Base-by-base conservation (phyloP, 2,329 filamentous ascomycete genomes). In the Sarocladium kiliense region DNA sequence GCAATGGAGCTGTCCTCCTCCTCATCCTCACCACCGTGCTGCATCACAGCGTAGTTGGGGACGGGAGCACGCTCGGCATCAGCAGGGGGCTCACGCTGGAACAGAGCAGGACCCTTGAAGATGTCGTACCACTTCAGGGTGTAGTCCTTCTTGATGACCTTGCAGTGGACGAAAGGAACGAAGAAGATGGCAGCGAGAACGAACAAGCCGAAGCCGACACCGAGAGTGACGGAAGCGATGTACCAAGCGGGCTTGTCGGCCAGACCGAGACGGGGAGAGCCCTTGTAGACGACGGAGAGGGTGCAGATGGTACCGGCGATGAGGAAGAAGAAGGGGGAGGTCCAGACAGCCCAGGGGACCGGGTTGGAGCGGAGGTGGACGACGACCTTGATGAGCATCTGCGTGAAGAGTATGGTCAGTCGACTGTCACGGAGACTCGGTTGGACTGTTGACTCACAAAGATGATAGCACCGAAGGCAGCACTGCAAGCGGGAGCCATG, bases 271-370 rank as follows among this genome's bases (percentile, higher is more conserved):
- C 76, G 84, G 23, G 88, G 87, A 10, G 87, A 89, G 30, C 88
- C 88, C 78, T 91, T 91, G 80, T 89, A 91, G 62, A 91, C 87
- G 63, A 92, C 84, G 42, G 86, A 89, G 4, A 92, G 77, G 0
- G 87, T 88, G 73, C 87, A 89, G 64, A 91, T 73, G 57, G 86
- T 89, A 55, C 78, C 86, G 55, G 88, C 86, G 57, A 91, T 81
- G 55, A 91, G 81, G 78, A 91, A 91, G 74, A 86, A 91, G 72
- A 88, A 82, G 10, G 88, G 88, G 1, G 86, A 85, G 53, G 80
- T 86, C 72, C 78, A 90, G 55, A 91, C 80, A 25, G 87, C 87
- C 86, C 86, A 89, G 6, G 77, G 79, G 2, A 89, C 77, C 5
- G 88, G 87, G 69, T 89, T 84, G 70, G 79, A 84, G 68, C 88